Conservation (phyloP, 75 land plant genomes). For the Adiantum capillusveneris region DNA sequence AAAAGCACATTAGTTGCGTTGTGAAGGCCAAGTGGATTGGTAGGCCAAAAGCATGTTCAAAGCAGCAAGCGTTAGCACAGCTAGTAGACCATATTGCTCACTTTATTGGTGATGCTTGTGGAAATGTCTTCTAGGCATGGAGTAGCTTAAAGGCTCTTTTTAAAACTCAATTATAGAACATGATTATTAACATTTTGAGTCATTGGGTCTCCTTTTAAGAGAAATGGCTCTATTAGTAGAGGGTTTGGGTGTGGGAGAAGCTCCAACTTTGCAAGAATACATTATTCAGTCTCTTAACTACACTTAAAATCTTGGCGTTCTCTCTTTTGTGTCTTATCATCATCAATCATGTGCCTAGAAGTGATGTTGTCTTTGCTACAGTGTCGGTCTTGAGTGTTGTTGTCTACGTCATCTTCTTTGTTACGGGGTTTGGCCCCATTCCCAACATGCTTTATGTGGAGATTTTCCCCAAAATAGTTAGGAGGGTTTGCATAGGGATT, state of each 20-base stretch:
- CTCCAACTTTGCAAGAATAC: too few species aligned
- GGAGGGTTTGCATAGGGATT: slow-evolving; percentile 78
- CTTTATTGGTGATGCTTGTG: neutral
- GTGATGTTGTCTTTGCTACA: slow-evolving; percentile 42
- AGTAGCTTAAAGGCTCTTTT: too few species aligned
- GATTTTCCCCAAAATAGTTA: slow-evolving; percentile 88
- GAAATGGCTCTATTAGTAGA: too few species aligned
- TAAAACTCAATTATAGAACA: too few species aligned
- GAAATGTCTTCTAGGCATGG: too few species aligned
- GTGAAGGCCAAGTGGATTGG: neutral
- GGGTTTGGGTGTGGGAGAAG: too few species aligned
- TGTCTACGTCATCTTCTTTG: slow-evolving; percentile 62
- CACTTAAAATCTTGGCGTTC: slow-evolving; percentile 52
- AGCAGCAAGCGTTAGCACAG: neutral
- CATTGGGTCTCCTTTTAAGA: too few species aligned
- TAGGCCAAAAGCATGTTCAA: too few species aligned
- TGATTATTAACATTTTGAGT: neutral
- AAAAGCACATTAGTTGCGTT: too few species aligned
- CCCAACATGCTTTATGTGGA: slow-evolving; percentile 92
- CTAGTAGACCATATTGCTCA: too few species aligned
- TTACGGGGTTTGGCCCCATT: slow-evolving; percentile 82
- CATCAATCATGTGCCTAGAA: slow-evolving; percentile 27
- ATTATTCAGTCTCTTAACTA: too few species aligned
- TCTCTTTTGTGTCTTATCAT: slow-evolving; percentile 51
- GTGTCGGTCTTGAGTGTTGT: slow-evolving; percentile 68